phyloP scores from a whole-genome alignment of 129 eudicot genomes.

The Dittrichia graveolens region DNA sequence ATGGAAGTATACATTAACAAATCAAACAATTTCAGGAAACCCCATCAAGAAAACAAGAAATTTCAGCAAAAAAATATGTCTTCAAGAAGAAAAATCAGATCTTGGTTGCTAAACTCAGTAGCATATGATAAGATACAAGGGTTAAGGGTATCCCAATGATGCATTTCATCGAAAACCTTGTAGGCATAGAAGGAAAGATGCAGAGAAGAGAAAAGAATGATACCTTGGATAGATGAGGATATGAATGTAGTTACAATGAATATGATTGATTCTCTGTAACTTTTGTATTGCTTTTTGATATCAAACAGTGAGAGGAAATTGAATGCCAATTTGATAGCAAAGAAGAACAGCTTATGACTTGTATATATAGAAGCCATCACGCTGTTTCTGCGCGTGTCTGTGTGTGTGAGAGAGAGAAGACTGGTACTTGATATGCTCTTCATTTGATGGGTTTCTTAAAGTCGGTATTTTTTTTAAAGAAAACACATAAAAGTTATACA shows the following conservation, averaged over 20 bases:
- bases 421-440: no score
- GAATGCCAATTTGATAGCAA: conserved; percentile 23
- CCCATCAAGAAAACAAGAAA: conserved; percentile 33
- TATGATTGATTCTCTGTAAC: conserved; percentile 14
- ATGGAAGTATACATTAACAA: conserved; percentile 19
- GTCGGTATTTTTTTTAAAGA: no score
- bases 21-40: neutral
- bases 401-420: neutral
- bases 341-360: neutral
- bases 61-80: neutral
- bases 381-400: conserved; percentile 30
- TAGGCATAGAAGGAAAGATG: conserved; percentile 14
- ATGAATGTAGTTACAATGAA: neutral
- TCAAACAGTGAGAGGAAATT: conserved; percentile 16
- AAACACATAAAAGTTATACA: neutral
- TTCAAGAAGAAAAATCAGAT: conserved; percentile 10
- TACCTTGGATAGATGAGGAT: conserved; percentile 30
- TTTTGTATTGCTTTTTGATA: conserved; percentile 14
- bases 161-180: conserved; percentile 30
- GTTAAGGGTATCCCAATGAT: conserved; percentile 25
- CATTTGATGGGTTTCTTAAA: no score
- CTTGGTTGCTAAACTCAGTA: conserved; percentile 3
- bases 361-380: conserved; percentile 33
- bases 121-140: neutral
- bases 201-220: conserved; percentile 6